These are phyloP conservation scores for Gnomoniopsis sp. DNA, from an alignment of 2,329 filamentous ascomycete genomes.

Conservation along the genomic window DNA sequence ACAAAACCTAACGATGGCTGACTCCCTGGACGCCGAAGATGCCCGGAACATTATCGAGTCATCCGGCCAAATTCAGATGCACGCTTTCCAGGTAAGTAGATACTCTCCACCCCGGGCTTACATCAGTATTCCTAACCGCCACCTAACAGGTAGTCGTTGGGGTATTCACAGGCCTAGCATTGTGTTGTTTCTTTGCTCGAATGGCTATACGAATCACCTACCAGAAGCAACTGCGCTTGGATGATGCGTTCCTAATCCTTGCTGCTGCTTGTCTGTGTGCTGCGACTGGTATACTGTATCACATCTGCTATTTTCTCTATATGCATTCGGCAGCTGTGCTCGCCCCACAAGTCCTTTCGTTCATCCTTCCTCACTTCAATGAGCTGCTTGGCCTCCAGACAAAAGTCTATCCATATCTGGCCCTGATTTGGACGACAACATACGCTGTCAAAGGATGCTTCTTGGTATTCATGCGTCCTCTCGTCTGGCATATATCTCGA, in stretches of 20 bases:
- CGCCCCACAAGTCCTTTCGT: conserved; percentile 10
- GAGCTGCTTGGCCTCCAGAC: conserved; percentile 19
- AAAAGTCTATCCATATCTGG: conserved; percentile 19
- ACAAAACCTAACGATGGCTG: neutral
- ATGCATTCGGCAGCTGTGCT: conserved; percentile 18
- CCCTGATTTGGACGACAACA: conserved; percentile 22
- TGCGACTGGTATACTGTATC: conserved; percentile 21
- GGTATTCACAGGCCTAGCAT: conserved; percentile 17
- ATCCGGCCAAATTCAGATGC: conserved; percentile 18
- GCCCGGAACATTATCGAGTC: conserved; percentile 16
- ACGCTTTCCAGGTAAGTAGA: conserved; percentile 12
- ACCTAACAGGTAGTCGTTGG: conserved; percentile 1
- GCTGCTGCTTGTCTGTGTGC: conserved; percentile 16
- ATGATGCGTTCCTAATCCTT: conserved; percentile 20
- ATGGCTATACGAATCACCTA: conserved; percentile 20
- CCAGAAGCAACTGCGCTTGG: conserved; percentile 16
- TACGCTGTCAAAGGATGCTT: conserved; percentile 22
- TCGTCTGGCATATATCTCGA: conserved; percentile 18
- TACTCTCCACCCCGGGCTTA: no score
- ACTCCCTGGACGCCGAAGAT: conserved; percentile 3
- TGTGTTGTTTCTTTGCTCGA: conserved; percentile 16
- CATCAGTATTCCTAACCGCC: neutral
- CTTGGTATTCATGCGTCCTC: conserved; percentile 21
- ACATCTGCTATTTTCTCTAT: conserved; percentile 22
- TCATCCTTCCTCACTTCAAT: neutral